These are phyloP conservation scores for Lippia alba DNA, from an alignment of 305 asterid genomes.

Conservation along the genomic window DNA sequence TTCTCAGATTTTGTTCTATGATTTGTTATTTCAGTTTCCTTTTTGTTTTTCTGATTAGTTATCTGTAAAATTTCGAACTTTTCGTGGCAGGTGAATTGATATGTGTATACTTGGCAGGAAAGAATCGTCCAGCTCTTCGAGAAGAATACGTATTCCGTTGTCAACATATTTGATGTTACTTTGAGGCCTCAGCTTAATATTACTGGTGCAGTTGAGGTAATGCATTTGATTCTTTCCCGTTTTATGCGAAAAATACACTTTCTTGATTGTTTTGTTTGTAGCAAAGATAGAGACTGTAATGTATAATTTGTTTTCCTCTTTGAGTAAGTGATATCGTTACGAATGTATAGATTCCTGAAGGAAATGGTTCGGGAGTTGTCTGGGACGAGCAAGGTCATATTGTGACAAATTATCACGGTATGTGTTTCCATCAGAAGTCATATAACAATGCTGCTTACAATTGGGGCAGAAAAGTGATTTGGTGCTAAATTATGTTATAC, in stretches of 20 bases:
- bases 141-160: constrained; percentile 88
- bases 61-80: constrained; percentile 36
- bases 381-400: constrained; percentile 97
- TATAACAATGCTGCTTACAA: constrained; percentile 17
- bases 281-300: too few relatives aligned
- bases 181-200: constrained; percentile 83
- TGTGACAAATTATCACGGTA: constrained; percentile 97
- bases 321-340: constrained; percentile 19
- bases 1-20: constrained; percentile 20
- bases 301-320: not conserved
- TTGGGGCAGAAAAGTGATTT: too few relatives aligned
- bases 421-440: constrained; percentile 25
- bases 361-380: constrained; percentile 97
- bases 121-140: constrained; percentile 88
- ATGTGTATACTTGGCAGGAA: constrained; percentile 76
- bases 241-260: not conserved
- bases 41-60: constrained; percentile 35
- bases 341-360: constrained; percentile 85
- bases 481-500: too few relatives aligned
- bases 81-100: constrained; percentile 59
- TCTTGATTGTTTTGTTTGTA: not conserved
- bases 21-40: not conserved
- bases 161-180: constrained; percentile 95
- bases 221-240: constrained; percentile 9
- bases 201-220: constrained; percentile 95